Base-by-base conservation (phyloP, 225 moss, liverwort and hornwort genomes). In the Polytrichum commune region DNA sequence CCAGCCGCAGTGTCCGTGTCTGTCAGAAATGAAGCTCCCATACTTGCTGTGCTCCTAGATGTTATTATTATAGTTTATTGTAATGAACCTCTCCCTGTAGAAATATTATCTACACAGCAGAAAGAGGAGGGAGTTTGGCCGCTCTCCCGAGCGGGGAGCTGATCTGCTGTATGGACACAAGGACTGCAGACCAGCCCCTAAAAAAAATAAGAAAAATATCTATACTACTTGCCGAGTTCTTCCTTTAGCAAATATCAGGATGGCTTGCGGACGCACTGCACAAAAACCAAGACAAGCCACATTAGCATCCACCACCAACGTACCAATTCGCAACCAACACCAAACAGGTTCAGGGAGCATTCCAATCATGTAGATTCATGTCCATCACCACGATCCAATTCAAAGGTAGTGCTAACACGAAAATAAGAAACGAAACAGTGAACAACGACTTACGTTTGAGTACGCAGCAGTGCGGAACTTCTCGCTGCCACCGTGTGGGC, bases 201-300 rank as follows among this genome's bases (percentile, higher is more conserved):
- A 23, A 30, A 27, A 6, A 28, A 26, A 6, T 6, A 77, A 72
- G 19, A 62, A 73, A 60, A 24, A 25, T 66, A 29, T 38, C 87
- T 90, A 84, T 54, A 54, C 84, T 83, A 87, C 55, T 7, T n/a
- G 7, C 28, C 33, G 0, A 35, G 54, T 18, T 69, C 19, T 30
- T 35, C 83, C 82, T 71, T 82, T 57, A 84, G 85, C 85, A 75
- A 79, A 83, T 95, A 93, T 98, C 98, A 98, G 95, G 98, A 98
- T 89, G 98, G 98, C 93, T 95, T 95, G n/a, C 95, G 82, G n/a
- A 93, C 95, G 82, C 98, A 98, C 97, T 97, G 94, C 89, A 89
- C 54, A 74, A 18, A 55, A 19, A 65, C 72, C 29, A 66, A 63
- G 3, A 29, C 9, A 29, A 23, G 29, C 3, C 7, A 63, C 18